A percentile compares a stretch with the other conserved stretches of the same genome.
These are phyloP conservation scores for Chlorophyllum brunneum DNA, from an alignment of 768 basidiomycete genomes.

Conservation along the genomic window DNA sequence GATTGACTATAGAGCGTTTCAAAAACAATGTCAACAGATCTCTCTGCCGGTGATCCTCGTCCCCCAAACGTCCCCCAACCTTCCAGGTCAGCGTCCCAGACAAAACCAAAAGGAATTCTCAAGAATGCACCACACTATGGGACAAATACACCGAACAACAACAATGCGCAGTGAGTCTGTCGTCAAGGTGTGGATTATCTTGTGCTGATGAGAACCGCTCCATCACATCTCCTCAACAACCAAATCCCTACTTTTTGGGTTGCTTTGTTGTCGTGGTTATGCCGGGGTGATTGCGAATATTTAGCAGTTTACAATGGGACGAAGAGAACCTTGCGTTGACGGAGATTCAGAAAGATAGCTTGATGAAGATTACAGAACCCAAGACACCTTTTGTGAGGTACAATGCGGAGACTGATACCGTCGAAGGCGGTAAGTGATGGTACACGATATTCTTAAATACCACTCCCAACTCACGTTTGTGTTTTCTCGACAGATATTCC, in stretches of 20 bases:
- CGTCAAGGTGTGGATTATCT: background rate
- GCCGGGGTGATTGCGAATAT: conserved; percentile 4
- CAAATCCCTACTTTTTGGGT: background rate
- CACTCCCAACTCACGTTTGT: background rate
- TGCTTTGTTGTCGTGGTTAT: background rate
- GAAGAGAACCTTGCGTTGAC: conserved; percentile 91
- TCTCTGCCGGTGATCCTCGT: conserved; percentile 31
- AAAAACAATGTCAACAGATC: conserved; percentile 20
- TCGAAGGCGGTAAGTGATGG: conserved; percentile 76
- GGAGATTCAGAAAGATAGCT: conserved; percentile 90
- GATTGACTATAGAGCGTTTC: no score
- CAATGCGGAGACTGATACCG: conserved; percentile 78
- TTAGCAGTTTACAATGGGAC: conserved; percentile 85
- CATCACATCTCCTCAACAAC: background rate
- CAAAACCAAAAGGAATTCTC: conserved; percentile 83
- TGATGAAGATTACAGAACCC: conserved; percentile 98
- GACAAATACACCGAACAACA: conserved; percentile 26
- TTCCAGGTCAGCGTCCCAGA: conserved; percentile 55
- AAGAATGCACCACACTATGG: conserved; percentile 66
- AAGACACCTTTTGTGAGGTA: conserved; percentile 96
- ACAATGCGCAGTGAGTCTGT: conserved; percentile 43
- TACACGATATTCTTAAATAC: no score
- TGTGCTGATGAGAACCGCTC: background rate
- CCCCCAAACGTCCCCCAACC: conserved; percentile 44
- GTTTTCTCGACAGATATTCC: conserved; percentile 65